Base-by-base conservation (phyloP, 495 filamentous ascomycete genomes). In the Annulohypoxylon moriforme region DNA sequence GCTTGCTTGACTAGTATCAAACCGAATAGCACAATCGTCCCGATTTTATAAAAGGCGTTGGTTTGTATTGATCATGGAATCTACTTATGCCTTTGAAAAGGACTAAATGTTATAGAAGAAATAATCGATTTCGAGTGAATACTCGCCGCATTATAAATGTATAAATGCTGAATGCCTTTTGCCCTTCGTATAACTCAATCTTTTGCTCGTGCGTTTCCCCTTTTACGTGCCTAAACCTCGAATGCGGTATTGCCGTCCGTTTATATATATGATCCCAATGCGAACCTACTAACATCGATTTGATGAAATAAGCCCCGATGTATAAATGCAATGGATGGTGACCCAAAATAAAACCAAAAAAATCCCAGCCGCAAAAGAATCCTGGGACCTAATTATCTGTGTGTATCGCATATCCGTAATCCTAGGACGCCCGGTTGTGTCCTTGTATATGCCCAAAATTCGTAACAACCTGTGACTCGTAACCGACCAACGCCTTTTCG, bases 391-490 rank as follows among this genome's bases (percentile, higher is more conserved):
- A 36, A 49, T 49, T 10, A 49, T 18, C 46, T 14, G 29, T 55
- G 24, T n/a, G 16, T 24, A 55, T 29, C 14, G 0, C 16, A 44
- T 66, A 66, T 66, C 50, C 60, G 25, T 71, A 40, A 60, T 18
- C 31, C 7, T 3, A 29, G 24, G 33, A 24, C 42, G 22, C 55
- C 36, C 33, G 25, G 9, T 4, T 34, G 33, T 56, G 22, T 18
- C 44, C 55, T 33, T 42, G 14, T 64, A n/a, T 64, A n/a, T 61
- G 34, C 61, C 31, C 24, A 56, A 42, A 42, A 64, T 20, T 56
- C 66, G 49, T 69, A 60, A 53, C 62, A 68, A 25, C 40, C 40
- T 57, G 57, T 57, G 36, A 58, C 49, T 29, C 31, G 33, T 69
- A n/a, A 69, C 60, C 52, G 66, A 63, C 25, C 27, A 57, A 42